phyloP scores from a whole-genome alignment of 768 basidiomycete species.

The Macrocybe gigantea region DNA sequence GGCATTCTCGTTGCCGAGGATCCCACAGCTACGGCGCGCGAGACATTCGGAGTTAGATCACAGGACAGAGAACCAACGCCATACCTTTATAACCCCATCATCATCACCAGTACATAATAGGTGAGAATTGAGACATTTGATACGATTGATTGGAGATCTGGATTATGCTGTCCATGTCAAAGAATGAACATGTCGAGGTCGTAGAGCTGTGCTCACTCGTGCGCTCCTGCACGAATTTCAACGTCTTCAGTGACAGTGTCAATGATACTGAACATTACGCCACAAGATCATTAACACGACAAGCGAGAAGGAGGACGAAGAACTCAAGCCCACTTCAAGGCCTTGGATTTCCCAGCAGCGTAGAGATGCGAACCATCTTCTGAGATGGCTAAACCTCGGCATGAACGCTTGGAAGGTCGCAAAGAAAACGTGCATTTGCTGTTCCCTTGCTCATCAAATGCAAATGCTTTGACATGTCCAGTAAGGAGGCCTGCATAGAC shows the following conservation, averaged over 20 bases:
- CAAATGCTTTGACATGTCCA: constrained; percentile 77
- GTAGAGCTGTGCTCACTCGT: constrained; percentile 51
- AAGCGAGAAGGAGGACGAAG: background rate
- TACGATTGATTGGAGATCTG: constrained; percentile 83
- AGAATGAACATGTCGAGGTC: constrained; percentile 7
- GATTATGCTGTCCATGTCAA: constrained; percentile 27
- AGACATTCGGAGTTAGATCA: background rate
- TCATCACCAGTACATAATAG: constrained; percentile 87
- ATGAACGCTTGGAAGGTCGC: constrained; percentile 78
- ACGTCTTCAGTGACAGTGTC: constrained; percentile 55
- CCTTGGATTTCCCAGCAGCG: constrained; percentile 77
- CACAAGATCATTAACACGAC: constrained; percentile 10
- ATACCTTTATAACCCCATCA: constrained; percentile 88
- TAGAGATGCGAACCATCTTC: constrained; percentile 66
- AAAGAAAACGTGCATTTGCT: constrained; percentile 52
- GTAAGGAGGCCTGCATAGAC: constrained; percentile 78
- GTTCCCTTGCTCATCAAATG: constrained; percentile 68
- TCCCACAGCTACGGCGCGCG: constrained; percentile 76
- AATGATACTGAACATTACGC: constrained; percentile 41
- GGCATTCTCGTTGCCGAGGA: constrained; percentile 57
- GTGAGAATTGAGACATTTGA: constrained; percentile 65
- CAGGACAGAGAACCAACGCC: constrained; percentile 9
- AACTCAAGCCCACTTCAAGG: constrained; percentile 57
- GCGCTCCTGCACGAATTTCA: constrained; percentile 46
- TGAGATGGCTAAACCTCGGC: constrained; percentile 65